phyloP scores from a whole-genome alignment of 805 yeast genomes.

The Scheffersomyces spartinae region DNA sequence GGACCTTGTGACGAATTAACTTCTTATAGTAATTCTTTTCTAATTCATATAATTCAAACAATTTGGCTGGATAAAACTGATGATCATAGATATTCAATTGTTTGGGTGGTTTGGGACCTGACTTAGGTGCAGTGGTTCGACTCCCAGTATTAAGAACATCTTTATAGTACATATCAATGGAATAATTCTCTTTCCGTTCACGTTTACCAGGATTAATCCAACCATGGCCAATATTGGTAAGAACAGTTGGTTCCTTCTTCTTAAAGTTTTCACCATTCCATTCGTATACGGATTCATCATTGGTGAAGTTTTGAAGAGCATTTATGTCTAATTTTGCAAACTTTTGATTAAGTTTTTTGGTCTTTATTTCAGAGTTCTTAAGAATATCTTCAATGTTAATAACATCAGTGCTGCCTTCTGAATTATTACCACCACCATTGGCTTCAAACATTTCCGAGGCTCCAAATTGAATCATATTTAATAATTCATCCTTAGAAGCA shows the following conservation, averaged over 20 bases:
- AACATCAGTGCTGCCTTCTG: slow-evolving; percentile 31
- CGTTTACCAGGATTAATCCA: slow-evolving; percentile 85
- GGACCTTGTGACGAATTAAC: slow-evolving; percentile 51
- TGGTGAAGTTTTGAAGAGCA: slow-evolving; percentile 66
- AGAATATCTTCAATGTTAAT: slow-evolving; percentile 53
- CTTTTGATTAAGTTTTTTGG: slow-evolving; percentile 48
- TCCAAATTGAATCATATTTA: slow-evolving; percentile 77
- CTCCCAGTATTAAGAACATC: slow-evolving; percentile 70
- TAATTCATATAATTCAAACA: slow-evolving; percentile 65
- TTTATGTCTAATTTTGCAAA: slow-evolving; percentile 61
- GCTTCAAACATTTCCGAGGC: slow-evolving; percentile 51
- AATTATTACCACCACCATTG: slow-evolving; percentile 10
- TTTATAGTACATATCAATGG: slow-evolving; percentile 78
- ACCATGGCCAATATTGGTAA: slow-evolving; percentile 38
- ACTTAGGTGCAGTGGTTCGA: slow-evolving; percentile 34
- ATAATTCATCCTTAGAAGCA: slow-evolving; percentile 56
- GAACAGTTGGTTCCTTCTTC: slow-evolving; percentile 41
- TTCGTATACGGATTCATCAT: slow-evolving; percentile 62
- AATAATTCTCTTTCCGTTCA: slow-evolving; percentile 75
- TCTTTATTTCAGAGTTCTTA: slow-evolving; percentile 49
- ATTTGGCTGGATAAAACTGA: slow-evolving; percentile 76
- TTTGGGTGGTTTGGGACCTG: slow-evolving; percentile 76
- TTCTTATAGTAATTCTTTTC: slow-evolving; percentile 73
- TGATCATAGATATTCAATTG: slow-evolving; percentile 78
- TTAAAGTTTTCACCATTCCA: slow-evolving; percentile 83